phyloP scores from a whole-genome alignment of 2,329 filamentous ascomycete species.

The Pseudogymnoascus sp. region DNA sequence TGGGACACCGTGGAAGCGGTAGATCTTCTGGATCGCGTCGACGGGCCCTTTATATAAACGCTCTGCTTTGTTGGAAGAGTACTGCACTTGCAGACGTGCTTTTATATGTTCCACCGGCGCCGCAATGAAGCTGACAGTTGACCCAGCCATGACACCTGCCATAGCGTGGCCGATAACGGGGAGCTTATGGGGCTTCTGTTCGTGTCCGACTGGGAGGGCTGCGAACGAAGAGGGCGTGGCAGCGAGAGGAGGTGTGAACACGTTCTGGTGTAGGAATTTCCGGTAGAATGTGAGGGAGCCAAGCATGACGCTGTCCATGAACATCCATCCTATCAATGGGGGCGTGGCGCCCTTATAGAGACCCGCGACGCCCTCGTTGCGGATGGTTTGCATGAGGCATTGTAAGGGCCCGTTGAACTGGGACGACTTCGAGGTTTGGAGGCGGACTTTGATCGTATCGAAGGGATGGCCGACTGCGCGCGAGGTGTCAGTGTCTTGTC shows the following conservation, averaged over 20 bases:
- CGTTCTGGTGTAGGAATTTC: slow-evolving; percentile 68
- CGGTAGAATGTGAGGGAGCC: slow-evolving; percentile 88
- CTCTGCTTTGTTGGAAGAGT: slow-evolving; percentile 69
- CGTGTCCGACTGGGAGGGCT: slow-evolving; percentile 15
- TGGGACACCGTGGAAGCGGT: slow-evolving; percentile 61
- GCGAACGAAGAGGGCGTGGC: slow-evolving; percentile 22
- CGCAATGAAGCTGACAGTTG: slow-evolving; percentile 86
- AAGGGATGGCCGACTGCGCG: slow-evolving; percentile 63
- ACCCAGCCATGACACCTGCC: slow-evolving; percentile 79
- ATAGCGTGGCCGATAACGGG: slow-evolving; percentile 77
- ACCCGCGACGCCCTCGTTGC: slow-evolving; percentile 75
- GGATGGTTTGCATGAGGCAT: slow-evolving; percentile 76
- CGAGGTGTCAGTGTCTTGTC: slow-evolving; percentile 3
- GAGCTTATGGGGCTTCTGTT: slow-evolving; percentile 43
- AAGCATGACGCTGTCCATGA: slow-evolving; percentile 90
- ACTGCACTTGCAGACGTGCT: slow-evolving; percentile 89
- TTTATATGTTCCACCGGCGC: slow-evolving; percentile 95
- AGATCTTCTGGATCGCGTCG: slow-evolving; percentile 70
- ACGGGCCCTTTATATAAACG: slow-evolving; percentile 80
- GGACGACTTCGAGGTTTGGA: slow-evolving; percentile 72
- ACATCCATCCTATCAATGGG: slow-evolving; percentile 94
- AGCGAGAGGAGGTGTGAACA: slow-evolving; percentile 52
- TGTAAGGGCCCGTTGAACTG: slow-evolving; percentile 83
- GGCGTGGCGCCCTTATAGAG: slow-evolving; percentile 94
- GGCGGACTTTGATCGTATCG: slow-evolving; percentile 92